Evolutionary conservation across 495 filamentous ascomycete species (phyloP).

Genomic region (Neurospora sp.): DNA sequence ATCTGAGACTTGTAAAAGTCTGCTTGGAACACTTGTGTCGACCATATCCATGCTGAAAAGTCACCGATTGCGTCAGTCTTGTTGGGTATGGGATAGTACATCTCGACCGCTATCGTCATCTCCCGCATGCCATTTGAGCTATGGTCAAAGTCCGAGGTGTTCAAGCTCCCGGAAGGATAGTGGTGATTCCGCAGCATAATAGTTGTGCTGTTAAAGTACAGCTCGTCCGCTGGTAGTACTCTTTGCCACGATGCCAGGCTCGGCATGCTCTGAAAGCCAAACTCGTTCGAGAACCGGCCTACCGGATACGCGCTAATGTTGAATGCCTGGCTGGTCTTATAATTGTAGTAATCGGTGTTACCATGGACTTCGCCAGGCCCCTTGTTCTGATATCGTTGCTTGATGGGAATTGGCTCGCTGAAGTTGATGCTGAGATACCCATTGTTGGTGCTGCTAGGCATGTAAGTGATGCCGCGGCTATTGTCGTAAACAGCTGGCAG

Average conservation of each 20-base stretch:
- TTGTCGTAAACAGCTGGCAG: slow-evolving; percentile 54
- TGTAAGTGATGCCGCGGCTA: slow-evolving; percentile 55
- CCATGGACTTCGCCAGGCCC: slow-evolving; percentile 50
- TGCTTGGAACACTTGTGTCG: slow-evolving; percentile 60
- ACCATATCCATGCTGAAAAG: slow-evolving; percentile 59
- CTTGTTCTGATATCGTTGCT: slow-evolving; percentile 50
- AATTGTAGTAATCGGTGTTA: slow-evolving; percentile 63
- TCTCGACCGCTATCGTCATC: slow-evolving; percentile 51
- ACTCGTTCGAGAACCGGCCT: slow-evolving; percentile 58
- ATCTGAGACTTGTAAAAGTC: slow-evolving; percentile 56
- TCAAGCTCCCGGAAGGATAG: slow-evolving; percentile 43
- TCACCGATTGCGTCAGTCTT: slow-evolving; percentile 48
- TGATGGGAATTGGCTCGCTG: slow-evolving; percentile 46
- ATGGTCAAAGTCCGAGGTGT: slow-evolving; percentile 33
- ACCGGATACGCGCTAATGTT: slow-evolving; percentile 47
- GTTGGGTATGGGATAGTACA: slow-evolving; percentile 53
- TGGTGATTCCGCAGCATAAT: slow-evolving; percentile 58
- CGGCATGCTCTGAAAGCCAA: slow-evolving; percentile 60
- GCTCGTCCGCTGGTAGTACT: slow-evolving; percentile 38
- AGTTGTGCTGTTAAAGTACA: slow-evolving; percentile 51
- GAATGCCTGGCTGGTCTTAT: slow-evolving; percentile 46
- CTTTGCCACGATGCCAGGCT: slow-evolving; percentile 51
- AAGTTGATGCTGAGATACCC: slow-evolving; percentile 52
- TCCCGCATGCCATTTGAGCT: slow-evolving; percentile 44
- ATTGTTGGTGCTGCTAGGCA: slow-evolving; percentile 56